Evolutionary conservation across 1,284 basidiomycete species (phyloP).

Genomic region (Cryptococcus wingfieldii): DNA sequence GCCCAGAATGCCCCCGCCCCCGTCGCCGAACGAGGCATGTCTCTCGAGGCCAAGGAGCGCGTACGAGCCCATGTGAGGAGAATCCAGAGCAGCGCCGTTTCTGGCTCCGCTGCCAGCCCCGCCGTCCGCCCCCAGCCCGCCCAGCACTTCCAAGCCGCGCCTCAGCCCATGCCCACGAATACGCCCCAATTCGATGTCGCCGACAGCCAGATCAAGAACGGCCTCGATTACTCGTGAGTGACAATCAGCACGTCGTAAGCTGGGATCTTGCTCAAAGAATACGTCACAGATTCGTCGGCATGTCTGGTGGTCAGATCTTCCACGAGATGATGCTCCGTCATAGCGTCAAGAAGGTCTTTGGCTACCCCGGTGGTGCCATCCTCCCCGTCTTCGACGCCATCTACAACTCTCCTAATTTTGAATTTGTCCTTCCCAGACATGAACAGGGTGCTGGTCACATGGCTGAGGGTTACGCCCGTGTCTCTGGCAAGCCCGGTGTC

Average conservation of each 20-base stretch:
- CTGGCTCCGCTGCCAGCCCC: constrained; percentile 52
- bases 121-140: constrained; percentile 51
- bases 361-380: constrained; percentile 96
- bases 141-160: constrained; percentile 44
- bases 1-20: constrained; percentile 14
- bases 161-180: constrained; percentile 32
- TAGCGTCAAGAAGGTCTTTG: constrained; percentile 93
- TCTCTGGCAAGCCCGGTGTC: constrained; percentile 96
- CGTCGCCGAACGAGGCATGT: constrained; percentile 31
- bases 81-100: constrained; percentile 64
- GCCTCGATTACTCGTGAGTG: constrained; percentile 44
- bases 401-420: constrained; percentile 91
- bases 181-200: constrained; percentile 24
- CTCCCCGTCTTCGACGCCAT: constrained; percentile 99
- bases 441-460: constrained; percentile 99
- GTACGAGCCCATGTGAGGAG: constrained; percentile 63
- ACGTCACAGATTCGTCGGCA: constrained; percentile 68
- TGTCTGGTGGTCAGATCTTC: constrained; percentile 95
- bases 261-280: background rate
- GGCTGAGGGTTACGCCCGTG: constrained; percentile 96
- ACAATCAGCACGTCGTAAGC: background rate
- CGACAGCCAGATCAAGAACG: constrained; percentile 26
- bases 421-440: constrained; percentile 92
- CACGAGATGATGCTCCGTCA: constrained; percentile 99
- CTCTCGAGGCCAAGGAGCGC: constrained; percentile 53